Evolutionary conservation across 805 yeast species (phyloP).

Genomic region (Nakazawaea wickerhamii): DNA sequence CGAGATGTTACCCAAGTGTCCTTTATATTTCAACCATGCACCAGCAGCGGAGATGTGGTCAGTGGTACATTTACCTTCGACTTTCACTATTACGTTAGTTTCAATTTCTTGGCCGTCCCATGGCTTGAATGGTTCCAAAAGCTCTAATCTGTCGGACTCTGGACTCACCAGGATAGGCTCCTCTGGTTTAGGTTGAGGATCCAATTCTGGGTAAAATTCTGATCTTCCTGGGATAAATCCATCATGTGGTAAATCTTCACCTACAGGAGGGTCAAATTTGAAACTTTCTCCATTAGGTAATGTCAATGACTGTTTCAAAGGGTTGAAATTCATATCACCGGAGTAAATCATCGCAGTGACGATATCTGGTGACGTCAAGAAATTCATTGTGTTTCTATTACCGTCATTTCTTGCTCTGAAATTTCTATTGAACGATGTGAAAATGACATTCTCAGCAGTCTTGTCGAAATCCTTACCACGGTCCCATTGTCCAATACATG

Average conservation of each 20-base stretch:
- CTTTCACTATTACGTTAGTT: constrained; percentile 76
- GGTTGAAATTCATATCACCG: constrained; percentile 96
- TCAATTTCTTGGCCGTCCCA: constrained; percentile 85
- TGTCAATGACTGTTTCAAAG: constrained; percentile 82
- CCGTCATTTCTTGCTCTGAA: constrained; percentile 98
- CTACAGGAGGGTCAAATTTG: constrained; percentile 80
- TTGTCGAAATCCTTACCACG: constrained; percentile 81
- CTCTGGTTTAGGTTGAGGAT: constrained; percentile 49
- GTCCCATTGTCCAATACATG: constrained; percentile 99
- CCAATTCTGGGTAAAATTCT: constrained; percentile 52
- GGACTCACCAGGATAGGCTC: constrained; percentile 60
- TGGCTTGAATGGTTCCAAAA: constrained; percentile 80
- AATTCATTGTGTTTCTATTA: constrained; percentile 95
- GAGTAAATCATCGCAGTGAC: constrained; percentile 93
- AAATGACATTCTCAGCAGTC: constrained; percentile 94
- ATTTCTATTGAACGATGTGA: constrained; percentile 96
- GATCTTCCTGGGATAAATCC: constrained; percentile 86
- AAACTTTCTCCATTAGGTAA: constrained; percentile 88
- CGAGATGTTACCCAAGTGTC: constrained; percentile 93
- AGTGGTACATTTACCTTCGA: constrained; percentile 97
- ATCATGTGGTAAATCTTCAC: constrained; percentile 81
- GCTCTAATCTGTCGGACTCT: constrained; percentile 84
- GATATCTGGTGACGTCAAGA: constrained; percentile 95
- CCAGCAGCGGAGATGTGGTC: constrained; percentile 99
- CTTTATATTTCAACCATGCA: constrained; percentile 97